A percentile compares a stretch with the other conserved stretches of the same genome.
Evolutionary conservation across 140 eudicot species (phyloP).

Genomic region (Bidens hawaiensis): DNA sequence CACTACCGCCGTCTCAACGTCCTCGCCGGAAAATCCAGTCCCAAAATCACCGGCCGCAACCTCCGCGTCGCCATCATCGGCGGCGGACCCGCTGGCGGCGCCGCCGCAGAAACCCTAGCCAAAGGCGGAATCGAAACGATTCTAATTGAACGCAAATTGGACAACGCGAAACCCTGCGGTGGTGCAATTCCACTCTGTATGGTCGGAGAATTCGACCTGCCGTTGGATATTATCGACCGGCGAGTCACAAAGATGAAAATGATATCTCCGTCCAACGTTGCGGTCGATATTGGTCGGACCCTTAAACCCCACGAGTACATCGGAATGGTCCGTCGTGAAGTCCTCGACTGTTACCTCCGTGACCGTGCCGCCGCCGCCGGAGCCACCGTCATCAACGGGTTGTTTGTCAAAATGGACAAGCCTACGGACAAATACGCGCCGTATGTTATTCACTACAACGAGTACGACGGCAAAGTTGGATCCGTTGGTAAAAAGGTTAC

Average conservation of each 20-base stretch:
- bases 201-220: constrained; percentile 96
- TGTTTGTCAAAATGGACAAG: constrained; percentile 79
- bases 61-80: constrained; percentile 95
- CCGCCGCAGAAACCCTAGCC: constrained; percentile 88
- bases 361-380: constrained; percentile 75
- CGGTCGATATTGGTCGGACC: constrained; percentile 88
- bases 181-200: constrained; percentile 96
- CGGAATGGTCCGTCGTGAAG: constrained; percentile 97
- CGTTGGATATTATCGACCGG: constrained; percentile 87
- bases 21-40: constrained; percentile 58
- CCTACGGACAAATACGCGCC: constrained; percentile 49
- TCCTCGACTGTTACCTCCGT: constrained; percentile 82
- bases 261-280: constrained; percentile 96
- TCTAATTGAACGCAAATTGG: constrained; percentile 78
- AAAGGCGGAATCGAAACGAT: constrained; percentile 89
- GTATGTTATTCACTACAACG: constrained; percentile 61
- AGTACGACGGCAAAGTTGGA: constrained; percentile 57
- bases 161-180: constrained; percentile 94
- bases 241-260: constrained; percentile 93
- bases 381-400: constrained; percentile 66
- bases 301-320: constrained; percentile 90
- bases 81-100: constrained; percentile 98
- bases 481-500: constrained; percentile 41
- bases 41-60: constrained; percentile 76
- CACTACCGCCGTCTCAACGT: constrained; percentile 40